Percentiles rank a stretch among this genome's conserved stretches.
Evolutionary conservation across 2,329 filamentous ascomycete genomes (phyloP).

Genomic region (Xylaria sp.): DNA sequence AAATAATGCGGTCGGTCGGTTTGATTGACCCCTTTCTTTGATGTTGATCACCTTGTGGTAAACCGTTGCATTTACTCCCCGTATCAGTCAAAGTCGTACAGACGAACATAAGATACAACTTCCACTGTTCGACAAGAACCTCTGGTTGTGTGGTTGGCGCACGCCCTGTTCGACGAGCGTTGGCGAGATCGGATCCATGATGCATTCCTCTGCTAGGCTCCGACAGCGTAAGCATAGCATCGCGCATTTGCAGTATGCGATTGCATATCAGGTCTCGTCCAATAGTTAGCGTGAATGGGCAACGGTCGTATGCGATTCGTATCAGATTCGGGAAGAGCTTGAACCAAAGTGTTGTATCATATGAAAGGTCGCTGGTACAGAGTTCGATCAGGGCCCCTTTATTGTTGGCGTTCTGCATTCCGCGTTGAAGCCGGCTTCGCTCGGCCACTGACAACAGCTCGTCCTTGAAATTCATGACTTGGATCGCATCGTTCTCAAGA

Average conservation of each 20-base stretch:
- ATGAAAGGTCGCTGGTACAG: slow-evolving; percentile 90
- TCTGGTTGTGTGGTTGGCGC: slow-evolving; percentile 71
- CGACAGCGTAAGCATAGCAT: slow-evolving; percentile 70
- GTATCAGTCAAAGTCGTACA: slow-evolving; percentile 90
- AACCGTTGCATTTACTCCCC: slow-evolving; percentile 57
- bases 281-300: slow-evolving; percentile 84
- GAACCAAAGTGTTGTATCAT: slow-evolving; percentile 93
- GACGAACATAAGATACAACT: slow-evolving; percentile 92
- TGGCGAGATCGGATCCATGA: slow-evolving; percentile 56
- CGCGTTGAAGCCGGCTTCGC: slow-evolving; percentile 83
- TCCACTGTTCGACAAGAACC: slow-evolving; percentile 94
- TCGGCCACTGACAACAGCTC: slow-evolving; percentile 89
- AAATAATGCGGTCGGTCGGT: slow-evolving; percentile 72
- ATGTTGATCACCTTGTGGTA: slow-evolving; percentile 61
- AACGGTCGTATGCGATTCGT: slow-evolving; percentile 82
- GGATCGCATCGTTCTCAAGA: slow-evolving; percentile 80
- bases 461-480: slow-evolving; percentile 87
- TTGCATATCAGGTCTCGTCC: slow-evolving; percentile 90
- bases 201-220: slow-evolving; percentile 64
- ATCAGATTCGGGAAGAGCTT: slow-evolving; percentile 97
- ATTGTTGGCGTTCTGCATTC: slow-evolving; percentile 76
- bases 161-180: slow-evolving; percentile 46
- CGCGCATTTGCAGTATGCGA: slow-evolving; percentile 88
- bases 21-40: slow-evolving; percentile 70
- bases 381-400: slow-evolving; percentile 87